Percentiles rank a stretch among this genome's conserved stretches.
Conservation (phyloP, 1,284 basidiomycete species). For the Trichosporon sp. region DNA sequence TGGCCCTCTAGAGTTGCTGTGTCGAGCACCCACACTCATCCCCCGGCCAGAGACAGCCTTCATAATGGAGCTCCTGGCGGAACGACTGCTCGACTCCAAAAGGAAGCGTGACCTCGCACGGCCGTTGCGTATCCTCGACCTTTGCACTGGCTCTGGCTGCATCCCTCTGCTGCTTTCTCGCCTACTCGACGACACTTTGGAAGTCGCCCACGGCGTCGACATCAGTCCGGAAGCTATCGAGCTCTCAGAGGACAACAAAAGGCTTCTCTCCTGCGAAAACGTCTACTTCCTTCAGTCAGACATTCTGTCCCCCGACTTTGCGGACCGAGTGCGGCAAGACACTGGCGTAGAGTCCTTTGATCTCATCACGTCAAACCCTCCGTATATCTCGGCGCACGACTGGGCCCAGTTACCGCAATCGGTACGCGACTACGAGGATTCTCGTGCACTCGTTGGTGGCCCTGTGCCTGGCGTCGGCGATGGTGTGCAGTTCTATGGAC, state of each 20-base stretch:
- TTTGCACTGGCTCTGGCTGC: slow-evolving; percentile 85
- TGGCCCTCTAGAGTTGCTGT: slow-evolving; percentile 67
- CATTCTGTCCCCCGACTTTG: slow-evolving; percentile 50
- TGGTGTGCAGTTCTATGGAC: slow-evolving; percentile 74
- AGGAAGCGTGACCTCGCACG: background rate
- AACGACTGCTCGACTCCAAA: slow-evolving; percentile 13
- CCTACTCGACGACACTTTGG: slow-evolving; percentile 56
- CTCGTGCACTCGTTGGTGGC: slow-evolving; percentile 72
- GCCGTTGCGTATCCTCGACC: slow-evolving; percentile 60
- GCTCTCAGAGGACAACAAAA: slow-evolving; percentile 67
- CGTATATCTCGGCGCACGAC: slow-evolving; percentile 71
- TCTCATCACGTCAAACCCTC: slow-evolving; percentile 85
- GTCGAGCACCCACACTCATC: slow-evolving; percentile 74
- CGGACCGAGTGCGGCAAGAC: slow-evolving; percentile 12
- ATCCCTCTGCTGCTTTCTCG: slow-evolving; percentile 75
- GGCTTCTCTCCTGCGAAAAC: background rate
- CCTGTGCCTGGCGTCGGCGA: slow-evolving; percentile 55
- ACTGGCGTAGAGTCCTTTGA: slow-evolving; percentile 53
- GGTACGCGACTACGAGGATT: slow-evolving; percentile 74
- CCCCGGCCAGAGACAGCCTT: slow-evolving; percentile 89
- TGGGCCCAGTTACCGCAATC: slow-evolving; percentile 62
- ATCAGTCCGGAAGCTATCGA: slow-evolving; percentile 63
- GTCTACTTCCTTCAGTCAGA: slow-evolving; percentile 48
- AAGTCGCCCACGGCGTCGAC: slow-evolving; percentile 64
- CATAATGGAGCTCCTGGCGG: slow-evolving; percentile 53